Base-by-base conservation (phyloP, 139 green algal species). In the Coelastrella sp. region DNA sequence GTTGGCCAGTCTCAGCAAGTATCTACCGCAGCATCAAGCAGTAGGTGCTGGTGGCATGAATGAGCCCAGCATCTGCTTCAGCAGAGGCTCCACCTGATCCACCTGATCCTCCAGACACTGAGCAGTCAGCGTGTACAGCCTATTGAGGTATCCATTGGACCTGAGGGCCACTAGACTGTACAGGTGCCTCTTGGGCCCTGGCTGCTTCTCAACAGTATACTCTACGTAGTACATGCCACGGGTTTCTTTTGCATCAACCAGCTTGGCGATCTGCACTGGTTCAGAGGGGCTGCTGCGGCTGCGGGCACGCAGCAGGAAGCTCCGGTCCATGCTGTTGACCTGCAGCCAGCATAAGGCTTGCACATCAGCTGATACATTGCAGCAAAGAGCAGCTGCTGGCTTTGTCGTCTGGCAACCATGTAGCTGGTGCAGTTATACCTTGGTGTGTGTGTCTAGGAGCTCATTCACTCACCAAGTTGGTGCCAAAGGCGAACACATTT, bases 41-140 rank as follows among this genome's bases (percentile, higher is more conserved):
- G 80, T 17, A 22, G 14, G 22, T n/a, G 72, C 85, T 27, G 76
- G 83, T 12, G 79, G 84, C 59, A 68, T 12, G 58, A 92, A 89
- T 8, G 65, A 84, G 8, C n/a, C 49, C 14, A 91, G 27, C 20
- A 89, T 58, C 27, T 84, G n/a, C 27, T 90, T 59, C 59, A 95
- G 57, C 10, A 82, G 27, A 20, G 85, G 60, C 78, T 91, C 80
- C 20, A 90, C 90, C 74, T 90, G 35, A 6, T 61, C 19, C 27
- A 92, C 66, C 19, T 93, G 49, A 7, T 87, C 63, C 91, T 95
- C 94, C 56, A 91, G 57, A 68, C 92, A 94, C 91, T 96, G 94
- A 7, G 90, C 94, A 8, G 94, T 96, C 10, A 94, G 27, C 5
- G 92, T 95, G 89, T 92, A 95, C 87, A 84, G 72, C 90, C 90